phyloP scores from a whole-genome alignment of 2,329 filamentous ascomycete species.

The Calonectria naviculata region DNA sequence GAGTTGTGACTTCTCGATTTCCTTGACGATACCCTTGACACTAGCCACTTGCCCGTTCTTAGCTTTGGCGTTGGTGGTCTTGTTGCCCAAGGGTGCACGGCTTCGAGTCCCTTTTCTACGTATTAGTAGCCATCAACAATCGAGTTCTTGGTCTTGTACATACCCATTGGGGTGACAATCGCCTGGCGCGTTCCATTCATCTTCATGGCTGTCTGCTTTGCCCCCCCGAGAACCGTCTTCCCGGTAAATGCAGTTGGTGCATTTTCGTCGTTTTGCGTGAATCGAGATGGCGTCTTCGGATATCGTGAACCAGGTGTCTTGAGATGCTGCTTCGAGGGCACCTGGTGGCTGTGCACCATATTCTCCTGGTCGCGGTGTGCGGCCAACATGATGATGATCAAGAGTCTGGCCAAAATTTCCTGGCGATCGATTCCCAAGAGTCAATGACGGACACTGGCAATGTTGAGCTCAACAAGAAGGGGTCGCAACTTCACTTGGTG shows the following conservation, averaged over 20 bases:
- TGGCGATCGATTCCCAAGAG: slow-evolving; percentile 20
- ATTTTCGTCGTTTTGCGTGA: slow-evolving; percentile 88
- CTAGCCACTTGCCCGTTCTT: slow-evolving; percentile 74
- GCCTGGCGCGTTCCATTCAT: slow-evolving; percentile 58
- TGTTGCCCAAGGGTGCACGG: slow-evolving; percentile 88
- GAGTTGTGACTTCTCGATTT: slow-evolving; percentile 71
- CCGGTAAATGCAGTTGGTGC: slow-evolving; percentile 54
- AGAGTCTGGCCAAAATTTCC: neutral
- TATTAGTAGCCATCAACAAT: slow-evolving; percentile 20
- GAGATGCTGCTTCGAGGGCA: slow-evolving; percentile 79
- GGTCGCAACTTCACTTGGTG: slow-evolving; percentile 8
- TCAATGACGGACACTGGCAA: slow-evolving; percentile 12
- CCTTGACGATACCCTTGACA: slow-evolving; percentile 68
- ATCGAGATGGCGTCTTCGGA: slow-evolving; percentile 85
- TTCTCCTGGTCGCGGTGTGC: slow-evolving; percentile 90
- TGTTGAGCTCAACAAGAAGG: slow-evolving; percentile 17
- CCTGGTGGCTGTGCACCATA: slow-evolving; percentile 79
- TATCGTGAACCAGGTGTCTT: slow-evolving; percentile 84
- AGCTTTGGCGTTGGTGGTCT: slow-evolving; percentile 95
- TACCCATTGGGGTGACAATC: slow-evolving; percentile 86
- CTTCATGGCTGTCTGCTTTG: slow-evolving; percentile 65
- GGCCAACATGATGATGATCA: slow-evolving; percentile 71
- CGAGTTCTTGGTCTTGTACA: slow-evolving; percentile 34
- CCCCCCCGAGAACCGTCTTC: slow-evolving; percentile 60
- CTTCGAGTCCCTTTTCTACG: slow-evolving; percentile 56